Conservation (phyloP, 139 green algal genomes). For the Chlorella vulgaris region DNA sequence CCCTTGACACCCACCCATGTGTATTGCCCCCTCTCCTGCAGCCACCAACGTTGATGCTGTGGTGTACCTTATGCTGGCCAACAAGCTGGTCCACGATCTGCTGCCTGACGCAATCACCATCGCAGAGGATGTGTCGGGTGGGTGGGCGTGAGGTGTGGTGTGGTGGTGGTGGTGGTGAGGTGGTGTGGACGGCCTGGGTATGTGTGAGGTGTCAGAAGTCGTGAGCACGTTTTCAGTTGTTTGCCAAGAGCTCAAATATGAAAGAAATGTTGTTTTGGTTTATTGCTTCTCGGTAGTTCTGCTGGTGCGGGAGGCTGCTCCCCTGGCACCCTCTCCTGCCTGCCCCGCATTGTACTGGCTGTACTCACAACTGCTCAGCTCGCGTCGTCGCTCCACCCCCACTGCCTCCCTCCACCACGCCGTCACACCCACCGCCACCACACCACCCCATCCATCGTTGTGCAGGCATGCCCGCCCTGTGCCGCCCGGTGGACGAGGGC, state of each 20-base stretch:
- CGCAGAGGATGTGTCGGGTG: conserved; percentile 90
- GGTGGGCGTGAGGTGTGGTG: conserved; percentile 2
- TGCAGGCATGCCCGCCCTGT: conserved; percentile 88
- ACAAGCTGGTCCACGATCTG: conserved; percentile 84
- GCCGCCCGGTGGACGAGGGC: conserved; percentile 84
- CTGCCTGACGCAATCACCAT: conserved; percentile 78
- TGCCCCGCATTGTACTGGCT: too few species aligned
- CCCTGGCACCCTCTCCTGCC: too few species aligned
- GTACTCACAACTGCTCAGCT: too few species aligned
- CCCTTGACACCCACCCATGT: too few species aligned
- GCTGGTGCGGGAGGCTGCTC: too few species aligned
- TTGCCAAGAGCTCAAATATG: too few species aligned
- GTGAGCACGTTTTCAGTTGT: too few species aligned
- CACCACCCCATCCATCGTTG: too few species aligned
- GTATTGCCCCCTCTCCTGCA: too few species aligned
- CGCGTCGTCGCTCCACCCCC: background rate
- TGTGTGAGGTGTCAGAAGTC: too few species aligned
- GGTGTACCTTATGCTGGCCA: conserved; percentile 97
- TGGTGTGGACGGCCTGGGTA: background rate
- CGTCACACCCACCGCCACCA: background rate
- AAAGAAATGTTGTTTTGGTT: too few species aligned
- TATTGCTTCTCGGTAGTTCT: too few species aligned
- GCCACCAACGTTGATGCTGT: conserved; percentile 95
- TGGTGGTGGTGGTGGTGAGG: background rate
- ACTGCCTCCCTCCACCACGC: background rate